Evolutionary conservation across 179 eudicot genomes (phyloP), one percentile per base, ranked within the genome.

Genomic region (Vitellaria paradoxa): DNA sequence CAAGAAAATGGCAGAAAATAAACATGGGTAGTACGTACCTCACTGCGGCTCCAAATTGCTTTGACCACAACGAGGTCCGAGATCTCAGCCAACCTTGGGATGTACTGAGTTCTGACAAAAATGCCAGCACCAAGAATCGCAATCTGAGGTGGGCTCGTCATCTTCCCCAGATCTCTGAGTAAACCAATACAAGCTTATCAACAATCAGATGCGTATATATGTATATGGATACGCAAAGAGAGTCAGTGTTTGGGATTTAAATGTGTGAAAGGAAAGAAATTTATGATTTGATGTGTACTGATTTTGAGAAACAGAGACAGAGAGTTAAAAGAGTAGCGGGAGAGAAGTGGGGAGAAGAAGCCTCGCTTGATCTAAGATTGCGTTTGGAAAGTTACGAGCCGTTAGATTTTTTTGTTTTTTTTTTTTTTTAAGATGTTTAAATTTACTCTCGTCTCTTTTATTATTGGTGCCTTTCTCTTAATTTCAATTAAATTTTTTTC

Each of bases 81-180:
- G 72, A 93, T 90, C 85, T 96, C 98, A 13, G 97, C 88, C 23
- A 96, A 82, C 79, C 97, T 87, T 65, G 99, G 99, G 18, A 96
- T 85, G 82, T 96, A 96, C 23, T 89, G 91, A 63, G 78, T 86
- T 81, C 80, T 88, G 46, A 90, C 99, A 76, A 96, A 96, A 62
- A 86, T 91, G 20, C 99, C 99, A 74, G 98, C 99, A 40, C 99
- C 99, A 40, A 92, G 82, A 3, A 96, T 93, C 49, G 99, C 92
- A 49, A 93, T 93, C 76, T 88, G 83, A 65, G 91, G 84, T 68
- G 60, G 80, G 57, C 49, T 79, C 60, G 57, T 53, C 82, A 68
- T 80, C 65, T 40, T 63, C 47, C 50, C 50, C 42, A 9, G 7
- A 61, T 60, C 61, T 63, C 26, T 40, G 42, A 71, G 47, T 23